Base-by-base conservation (phyloP, 768 basidiomycete genomes). In the Artomyces pyxidatus region DNA sequence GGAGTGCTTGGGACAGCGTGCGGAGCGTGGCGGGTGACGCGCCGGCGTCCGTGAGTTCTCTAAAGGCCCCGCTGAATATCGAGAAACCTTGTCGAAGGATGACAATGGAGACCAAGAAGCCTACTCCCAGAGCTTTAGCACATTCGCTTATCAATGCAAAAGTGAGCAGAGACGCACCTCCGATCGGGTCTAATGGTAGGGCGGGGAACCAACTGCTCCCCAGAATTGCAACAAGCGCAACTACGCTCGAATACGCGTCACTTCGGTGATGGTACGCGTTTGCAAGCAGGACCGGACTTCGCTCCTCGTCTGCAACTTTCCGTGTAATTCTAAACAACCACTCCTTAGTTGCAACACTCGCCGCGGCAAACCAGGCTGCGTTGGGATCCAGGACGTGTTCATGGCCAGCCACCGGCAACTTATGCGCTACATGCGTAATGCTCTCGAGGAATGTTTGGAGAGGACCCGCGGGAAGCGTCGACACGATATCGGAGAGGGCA, bases 261-360 rank as follows among this genome's bases (percentile, higher is more conserved):
- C 89, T 93, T n/a, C 96, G 79, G 67, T 99, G 96, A 64, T 98
- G 95, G 48, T 93, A 76, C 6, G 95, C 96, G 63, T 98, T 99
- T n/a, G 96, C 96, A 17, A 85, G 71, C 45, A 99, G 68, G 0
- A 99, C 96, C 4, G 90, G 88, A 59, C 87, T 90, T 58, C 83
- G 82, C 65, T 97, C 93, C 58, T 90, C 80, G 49, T 89, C 81
- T 10, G 95, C 96, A 26, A 99, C 94, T 47, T 76, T 78, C 61
- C 86, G 87, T 41, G 93, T 98, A 40, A 84, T 70, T 37, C 93
- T 73, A 66, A 95, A 98, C 11, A 99, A 65, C 84, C 86, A 97
- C 65, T 99, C 96, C 63, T 99, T 99, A 52, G 76, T 66, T 3
- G 90, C 43, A 2, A 98, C 80, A 54, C 88, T 82, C 19, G 81